phyloP scores from a whole-genome alignment of 208 protist species.

The Perkinsela sp. region DNA sequence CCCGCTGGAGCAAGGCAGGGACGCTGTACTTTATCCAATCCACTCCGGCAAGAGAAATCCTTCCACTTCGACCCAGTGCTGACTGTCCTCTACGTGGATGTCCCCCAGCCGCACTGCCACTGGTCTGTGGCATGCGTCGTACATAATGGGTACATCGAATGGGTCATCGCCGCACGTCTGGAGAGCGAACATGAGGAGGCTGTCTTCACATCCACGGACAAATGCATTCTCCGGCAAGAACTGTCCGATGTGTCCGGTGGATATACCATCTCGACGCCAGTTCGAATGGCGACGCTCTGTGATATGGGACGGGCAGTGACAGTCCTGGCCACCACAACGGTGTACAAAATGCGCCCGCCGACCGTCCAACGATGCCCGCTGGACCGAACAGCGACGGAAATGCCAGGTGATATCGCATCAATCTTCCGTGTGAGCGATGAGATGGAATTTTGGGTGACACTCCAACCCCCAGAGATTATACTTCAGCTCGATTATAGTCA shows the following conservation, averaged over 20 bases:
- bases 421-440: no score
- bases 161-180: neutral
- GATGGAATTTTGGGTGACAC: neutral
- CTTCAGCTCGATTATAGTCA: neutral
- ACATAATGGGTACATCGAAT: neutral
- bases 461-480: neutral
- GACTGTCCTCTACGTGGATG: no score
- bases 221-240: neutral
- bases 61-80: no score
- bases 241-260: neutral
- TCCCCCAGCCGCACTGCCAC: neutral
- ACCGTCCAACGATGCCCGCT: neutral
- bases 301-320: neutral
- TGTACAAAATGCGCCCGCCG: neutral
- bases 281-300: neutral
- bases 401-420: neutral
- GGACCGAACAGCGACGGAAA: neutral
- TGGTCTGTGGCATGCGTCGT: neutral
- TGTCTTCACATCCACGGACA: neutral
- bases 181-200: neutral
- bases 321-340: neutral
- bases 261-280: neutral
- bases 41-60: no score
- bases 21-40: no score
- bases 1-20: no score